Evolutionary conservation across 306 rosid genomes (phyloP), one percentile per base, ranked within the genome.

Genomic region (Dryas drummondii): DNA sequence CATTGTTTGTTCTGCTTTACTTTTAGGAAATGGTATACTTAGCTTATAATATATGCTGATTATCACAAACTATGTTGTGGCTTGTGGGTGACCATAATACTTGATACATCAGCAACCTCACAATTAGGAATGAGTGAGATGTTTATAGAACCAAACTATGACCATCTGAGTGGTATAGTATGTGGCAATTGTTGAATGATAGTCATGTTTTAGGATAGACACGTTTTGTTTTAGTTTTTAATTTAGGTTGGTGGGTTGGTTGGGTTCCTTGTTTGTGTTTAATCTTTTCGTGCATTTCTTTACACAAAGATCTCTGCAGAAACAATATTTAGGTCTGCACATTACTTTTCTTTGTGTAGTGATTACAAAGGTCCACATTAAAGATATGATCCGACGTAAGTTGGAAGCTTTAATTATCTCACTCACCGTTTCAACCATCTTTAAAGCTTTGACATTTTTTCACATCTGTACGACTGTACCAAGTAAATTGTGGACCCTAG

Each of bases 401-500:
- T 63, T 74, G 78, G 70, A 76, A 58, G 19, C 64, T 69, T 64
- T 63, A 48, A 70, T 82, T 69, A 65, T 78, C 74, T 45, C 2
- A 8, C 12, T 66, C 47, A 60, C 67, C 4, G 2, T 82, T 82
- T 40, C 50, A 53, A 41, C 49, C 40, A 17, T 17, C 63, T 79
- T 78, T 87, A 17, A 6, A 81, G 76, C 71, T 57, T 82, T 53
- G 76, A 56, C 78, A 68, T 27, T 67, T 80, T 80, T 40, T 75
- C 22, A 74, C 68, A 60, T 79, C 55, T 12, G 9, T 16, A 8
- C 37, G 53, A 12, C 9, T 52, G 59, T 52, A 22, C 69, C 71
- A 73, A 76, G 71, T 52, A 65, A 55, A 73, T 26, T 70, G 71
- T 83, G 86, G 91, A 79, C 81, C 84, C 75, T 66, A 58, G 37